phyloP scores from a whole-genome alignment of 768 basidiomycete genomes.

The Hypholoma fasciculare region DNA sequence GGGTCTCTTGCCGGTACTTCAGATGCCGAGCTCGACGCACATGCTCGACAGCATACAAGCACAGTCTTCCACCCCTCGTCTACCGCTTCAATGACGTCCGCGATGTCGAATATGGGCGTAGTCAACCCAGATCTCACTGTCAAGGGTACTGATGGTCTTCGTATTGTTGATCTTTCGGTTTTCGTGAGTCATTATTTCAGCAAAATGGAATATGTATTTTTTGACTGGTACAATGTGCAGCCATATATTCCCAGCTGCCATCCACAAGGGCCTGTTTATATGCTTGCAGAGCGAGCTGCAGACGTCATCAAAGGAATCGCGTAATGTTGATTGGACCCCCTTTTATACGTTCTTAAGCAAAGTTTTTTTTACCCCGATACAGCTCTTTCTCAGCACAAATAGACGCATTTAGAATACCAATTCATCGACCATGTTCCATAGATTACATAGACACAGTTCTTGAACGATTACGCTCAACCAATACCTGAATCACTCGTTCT shows the following conservation, averaged over 20 bases:
- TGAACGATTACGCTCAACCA: no score
- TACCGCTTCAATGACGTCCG: background rate
- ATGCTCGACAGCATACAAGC: background rate
- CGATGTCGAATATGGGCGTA: background rate
- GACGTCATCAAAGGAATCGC: background rate
- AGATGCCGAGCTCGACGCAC: background rate
- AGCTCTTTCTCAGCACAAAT: no score
- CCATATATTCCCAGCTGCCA: slow-evolving; percentile 4
- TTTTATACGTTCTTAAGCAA: no score
- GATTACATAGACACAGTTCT: no score
- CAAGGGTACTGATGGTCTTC: slow-evolving; percentile 1
- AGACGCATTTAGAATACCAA: no score
- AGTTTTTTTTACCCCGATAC: no score
- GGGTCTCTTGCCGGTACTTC: background rate
- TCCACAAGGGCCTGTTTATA: background rate
- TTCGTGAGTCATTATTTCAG: background rate
- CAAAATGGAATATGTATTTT: background rate
- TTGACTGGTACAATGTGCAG: background rate
- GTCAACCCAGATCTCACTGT: slow-evolving; percentile 2
- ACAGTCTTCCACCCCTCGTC: slow-evolving; percentile 3
- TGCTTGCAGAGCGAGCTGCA: slow-evolving; percentile 1
- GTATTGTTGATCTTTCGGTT: slow-evolving; percentile 1
- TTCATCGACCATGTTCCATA: no score
- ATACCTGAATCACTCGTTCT: no score
- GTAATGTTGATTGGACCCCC: background rate